Evolutionary conservation across 805 yeast species (phyloP).

Genomic region (Clavispora vitiphila): DNA sequence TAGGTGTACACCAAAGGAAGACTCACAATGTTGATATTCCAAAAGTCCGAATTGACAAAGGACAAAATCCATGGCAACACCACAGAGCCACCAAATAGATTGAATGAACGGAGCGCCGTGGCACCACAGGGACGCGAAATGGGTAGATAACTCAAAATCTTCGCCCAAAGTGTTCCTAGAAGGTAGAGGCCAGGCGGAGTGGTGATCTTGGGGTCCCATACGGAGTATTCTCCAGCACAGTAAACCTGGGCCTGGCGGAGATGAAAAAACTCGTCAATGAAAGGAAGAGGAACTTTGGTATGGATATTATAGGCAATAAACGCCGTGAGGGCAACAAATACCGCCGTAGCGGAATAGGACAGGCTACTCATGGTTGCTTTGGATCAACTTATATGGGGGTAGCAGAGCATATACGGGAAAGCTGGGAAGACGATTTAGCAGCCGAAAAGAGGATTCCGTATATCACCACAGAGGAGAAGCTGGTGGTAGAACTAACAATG

Average conservation of each 20-base stretch:
- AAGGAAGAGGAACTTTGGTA: conserved; percentile 8
- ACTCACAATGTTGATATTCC: conserved; percentile 29
- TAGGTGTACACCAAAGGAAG: conserved; percentile 73
- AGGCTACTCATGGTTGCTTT: neutral
- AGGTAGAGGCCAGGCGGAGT: conserved; percentile 92
- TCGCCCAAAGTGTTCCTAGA: conserved; percentile 36
- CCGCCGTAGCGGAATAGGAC: neutral
- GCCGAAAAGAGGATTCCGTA: too few species aligned
- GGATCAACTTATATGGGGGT: neutral
- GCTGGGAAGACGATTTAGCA: too few species aligned
- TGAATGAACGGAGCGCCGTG: conserved; percentile 38
- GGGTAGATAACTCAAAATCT: conserved; percentile 33
- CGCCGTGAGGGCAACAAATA: conserved; percentile 4
- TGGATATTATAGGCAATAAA: conserved; percentile 8
- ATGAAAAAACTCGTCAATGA: conserved; percentile 81
- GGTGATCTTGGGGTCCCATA: conserved; percentile 73
- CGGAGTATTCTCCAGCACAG: conserved; percentile 52
- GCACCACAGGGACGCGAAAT: conserved; percentile 12
- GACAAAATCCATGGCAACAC: conserved; percentile 47
- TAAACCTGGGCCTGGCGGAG: conserved; percentile 71
- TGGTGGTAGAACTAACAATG: too few species aligned
- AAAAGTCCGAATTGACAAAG: conserved; percentile 14
- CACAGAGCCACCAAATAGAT: conserved; percentile 60
- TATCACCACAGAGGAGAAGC: too few species aligned
- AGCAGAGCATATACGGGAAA: too few species aligned